Evolutionary conservation across 2,329 filamentous ascomycete species (phyloP), one percentile per base, ranked within the genome.

Genomic region (Dothidotthia symphoricarpi): DNA sequence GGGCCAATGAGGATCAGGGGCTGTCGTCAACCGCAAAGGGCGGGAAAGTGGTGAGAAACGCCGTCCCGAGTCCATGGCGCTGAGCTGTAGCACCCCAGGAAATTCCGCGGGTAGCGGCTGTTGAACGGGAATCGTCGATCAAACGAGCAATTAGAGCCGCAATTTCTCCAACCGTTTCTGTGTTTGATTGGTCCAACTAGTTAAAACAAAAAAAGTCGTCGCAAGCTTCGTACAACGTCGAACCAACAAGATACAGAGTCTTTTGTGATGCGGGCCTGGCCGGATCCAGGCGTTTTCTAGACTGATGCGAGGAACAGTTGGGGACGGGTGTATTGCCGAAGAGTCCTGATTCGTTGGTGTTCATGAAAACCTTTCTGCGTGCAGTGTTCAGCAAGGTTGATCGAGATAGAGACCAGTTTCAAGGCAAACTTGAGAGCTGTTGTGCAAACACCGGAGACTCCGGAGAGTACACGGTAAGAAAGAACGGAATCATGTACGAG

Each of bases 101-200:
- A 37, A 43, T 51, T 16, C 31, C 39, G 45, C 47, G 39, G 39
- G 30, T 39, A 30, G 38, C 41, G 41, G 44, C 36, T 41, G 34
- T n/a, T 22, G 19, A 22, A 29, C 31, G 24, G 44, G 33, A 38
- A 45, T 41, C 29, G 39, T 34, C 32, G 39, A 50, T 47, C 31
- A 27, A 24, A 17, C 17, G 13, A 36, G 16, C 12, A 27, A 24
- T 24, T 33, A 22, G 22, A 33, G 13, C 19, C 9, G 19, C 19
- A 22, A 6, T 9, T 9, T 22, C 19, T 22, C 19, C 19, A 17
- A 6, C 29, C 6, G 15, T 27, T 7, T 19, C n/a, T 9, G 24
- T 26, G 12, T 17, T n/a, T 16, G 15, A 41, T 37, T 50, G 47
- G 47, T 24, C 14, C 29, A 12, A 29, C 11, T 36, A n/a, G n/a